Conservation (phyloP, 2,329 filamentous ascomycete genomes). For the Penicillium carneum region DNA sequence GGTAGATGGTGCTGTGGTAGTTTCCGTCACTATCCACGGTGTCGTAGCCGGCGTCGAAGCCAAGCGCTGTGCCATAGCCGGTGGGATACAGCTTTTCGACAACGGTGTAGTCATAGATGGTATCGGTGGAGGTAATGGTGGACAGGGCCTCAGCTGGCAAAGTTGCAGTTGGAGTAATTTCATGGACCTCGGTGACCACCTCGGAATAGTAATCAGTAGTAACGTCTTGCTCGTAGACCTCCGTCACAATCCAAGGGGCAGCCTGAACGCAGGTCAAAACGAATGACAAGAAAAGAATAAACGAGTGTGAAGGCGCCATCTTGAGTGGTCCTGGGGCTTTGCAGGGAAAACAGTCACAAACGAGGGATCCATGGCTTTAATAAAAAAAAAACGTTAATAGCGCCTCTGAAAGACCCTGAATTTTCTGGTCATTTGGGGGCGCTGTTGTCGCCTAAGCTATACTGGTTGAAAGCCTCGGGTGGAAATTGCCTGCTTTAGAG, state of each 20-base stretch:
- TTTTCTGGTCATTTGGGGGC: slow-evolving; percentile 11
- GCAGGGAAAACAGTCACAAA: neutral
- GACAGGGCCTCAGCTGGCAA: slow-evolving; percentile 36
- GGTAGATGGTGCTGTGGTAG: slow-evolving; percentile 32
- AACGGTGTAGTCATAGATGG: slow-evolving; percentile 33
- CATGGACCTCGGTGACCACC: slow-evolving; percentile 23
- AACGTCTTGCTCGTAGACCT: slow-evolving; percentile 34
- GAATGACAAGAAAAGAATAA: slow-evolving; percentile 34
- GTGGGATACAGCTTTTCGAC: slow-evolving; percentile 41
- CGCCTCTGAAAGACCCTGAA: slow-evolving; percentile 18
- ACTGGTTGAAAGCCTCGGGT: neutral
- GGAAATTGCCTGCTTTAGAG: slow-evolving; percentile 20
- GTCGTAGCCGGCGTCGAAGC: slow-evolving; percentile 8
- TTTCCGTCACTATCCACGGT: slow-evolving; percentile 9
- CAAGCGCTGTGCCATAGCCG: slow-evolving; percentile 27
- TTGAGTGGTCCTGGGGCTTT: slow-evolving; percentile 10
- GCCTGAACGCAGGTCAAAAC: slow-evolving; percentile 33
- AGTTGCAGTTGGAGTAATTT: slow-evolving; percentile 36
- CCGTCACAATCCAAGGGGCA: slow-evolving; percentile 43
- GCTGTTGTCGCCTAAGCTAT: slow-evolving; percentile 6
- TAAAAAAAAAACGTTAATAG: neutral
- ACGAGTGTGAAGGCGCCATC: slow-evolving; percentile 40
- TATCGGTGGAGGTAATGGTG: slow-evolving; percentile 34
- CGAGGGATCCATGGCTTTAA: slow-evolving; percentile 12
- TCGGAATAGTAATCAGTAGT: slow-evolving; percentile 21